phyloP scores from a whole-genome alignment of 73 alveolate genomes.

The Paramecium octaurelia region DNA sequence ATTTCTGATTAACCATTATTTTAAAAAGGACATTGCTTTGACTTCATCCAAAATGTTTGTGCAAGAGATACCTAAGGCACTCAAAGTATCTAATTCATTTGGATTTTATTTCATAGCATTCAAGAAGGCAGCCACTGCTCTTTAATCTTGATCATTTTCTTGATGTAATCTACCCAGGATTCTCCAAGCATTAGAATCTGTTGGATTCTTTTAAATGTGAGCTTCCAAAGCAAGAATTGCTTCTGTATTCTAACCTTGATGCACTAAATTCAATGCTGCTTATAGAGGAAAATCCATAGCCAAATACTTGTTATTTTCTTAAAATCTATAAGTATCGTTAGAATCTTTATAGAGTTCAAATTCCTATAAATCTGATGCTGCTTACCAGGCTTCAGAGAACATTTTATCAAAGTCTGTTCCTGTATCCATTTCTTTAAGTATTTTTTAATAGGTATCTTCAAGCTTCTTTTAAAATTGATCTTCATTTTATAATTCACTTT shows the following conservation, averaged over 20 bases:
- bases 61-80: slow-evolving; percentile 82
- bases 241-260: slow-evolving; percentile 45
- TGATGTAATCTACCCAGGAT: slow-evolving; percentile 55
- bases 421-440: background rate
- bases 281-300: background rate
- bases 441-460: background rate
- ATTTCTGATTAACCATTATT: slow-evolving; percentile 47
- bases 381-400: slow-evolving; percentile 44
- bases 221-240: slow-evolving; percentile 64
- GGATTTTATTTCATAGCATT: slow-evolving; percentile 74
- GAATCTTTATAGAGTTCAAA: slow-evolving; percentile 42
- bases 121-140: slow-evolving; percentile 55
- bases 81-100: slow-evolving; percentile 76
- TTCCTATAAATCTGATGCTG: slow-evolving; percentile 43
- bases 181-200: slow-evolving; percentile 59
- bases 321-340: background rate
- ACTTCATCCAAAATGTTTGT: slow-evolving; percentile 79
- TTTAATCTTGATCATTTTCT: slow-evolving; percentile 62
- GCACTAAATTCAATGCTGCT: slow-evolving; percentile 42
- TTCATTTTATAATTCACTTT: background rate
- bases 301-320: background rate
- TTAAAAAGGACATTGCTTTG: slow-evolving; percentile 69
- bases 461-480: background rate
- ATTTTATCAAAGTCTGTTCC: background rate
- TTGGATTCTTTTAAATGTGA: slow-evolving; percentile 51